Conservation (phyloP, 371 early-diverging fungal genomes). For the Mucor irregularis region DNA sequence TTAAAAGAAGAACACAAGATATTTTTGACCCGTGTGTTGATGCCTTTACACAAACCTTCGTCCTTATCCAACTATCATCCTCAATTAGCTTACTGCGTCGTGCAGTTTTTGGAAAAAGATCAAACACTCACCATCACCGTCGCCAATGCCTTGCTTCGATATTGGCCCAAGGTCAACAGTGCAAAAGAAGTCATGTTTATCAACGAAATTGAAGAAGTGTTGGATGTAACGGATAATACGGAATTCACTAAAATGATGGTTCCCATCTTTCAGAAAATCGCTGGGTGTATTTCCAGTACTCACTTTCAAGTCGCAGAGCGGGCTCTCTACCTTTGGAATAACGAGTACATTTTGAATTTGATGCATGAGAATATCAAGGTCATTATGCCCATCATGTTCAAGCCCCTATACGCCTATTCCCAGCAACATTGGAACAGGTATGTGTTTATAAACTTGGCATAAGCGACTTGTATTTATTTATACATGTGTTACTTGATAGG, state of each 20-base stretch:
- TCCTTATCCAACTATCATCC: constrained; percentile 90
- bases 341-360: constrained; percentile 91
- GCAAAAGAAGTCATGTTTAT: constrained; percentile 98
- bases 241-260: constrained; percentile 87
- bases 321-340: constrained; percentile 96
- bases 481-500: constrained; percentile 31
- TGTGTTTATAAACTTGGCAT: neutral
- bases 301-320: constrained; percentile 98
- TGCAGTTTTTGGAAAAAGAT: constrained; percentile 97
- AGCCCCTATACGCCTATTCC: constrained; percentile 87
- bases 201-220: constrained; percentile 94
- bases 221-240: constrained; percentile 88
- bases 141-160: constrained; percentile 81
- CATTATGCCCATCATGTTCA: constrained; percentile 92
- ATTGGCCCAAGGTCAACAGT: constrained; percentile 97
- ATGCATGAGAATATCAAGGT: constrained; percentile 87
- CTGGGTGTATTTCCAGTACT: constrained; percentile 88
- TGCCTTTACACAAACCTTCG: constrained; percentile 94
- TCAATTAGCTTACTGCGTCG: constrained; percentile 95
- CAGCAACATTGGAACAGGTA: constrained; percentile 96
- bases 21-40: constrained; percentile 86
- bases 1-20: constrained; percentile 97
- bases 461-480: too few species aligned
- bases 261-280: constrained; percentile 88
- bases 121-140: constrained; percentile 88